Base-by-base conservation (phyloP, 129 eudicot genomes). In the Tagetes erecta region DNA sequence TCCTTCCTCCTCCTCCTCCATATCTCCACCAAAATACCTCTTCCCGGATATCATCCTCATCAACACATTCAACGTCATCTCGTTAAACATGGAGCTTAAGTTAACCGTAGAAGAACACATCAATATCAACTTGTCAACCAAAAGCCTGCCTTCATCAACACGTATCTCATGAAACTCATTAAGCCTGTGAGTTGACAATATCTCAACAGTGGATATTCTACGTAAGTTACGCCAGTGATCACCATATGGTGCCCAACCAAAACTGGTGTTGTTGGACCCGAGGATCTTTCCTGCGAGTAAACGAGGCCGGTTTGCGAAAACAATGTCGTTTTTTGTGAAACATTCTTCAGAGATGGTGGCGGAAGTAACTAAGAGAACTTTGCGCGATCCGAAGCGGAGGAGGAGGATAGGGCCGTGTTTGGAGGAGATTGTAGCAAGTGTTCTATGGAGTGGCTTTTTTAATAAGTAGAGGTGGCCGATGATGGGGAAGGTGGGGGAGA, bases 21-120 rank as follows among this genome's bases (percentile, higher is more conserved):
- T 80, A 4, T 68, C 71, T 5, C 72, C 76, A 0, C 75, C 84
- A 12, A 41, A 64, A 55, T 78, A 89, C 75, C 84, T 74, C 74
- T 89, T 89, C 44, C 89, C 91, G 0, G 84, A 74, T 8, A 84
- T 82, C 89, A 86, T 89, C 71, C 84, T 80, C 52, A 83, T 89
- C 81, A 89, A 50, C 3, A 84, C 60, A 31, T 86, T 89, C 71
- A 86, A 44, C 39, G 74, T 74, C 62, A 81, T 27, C 75, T 82
- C 84, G 3, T 67, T 67, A 1, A 89, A 83, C 14, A 57, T 50
- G 56, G 80, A 51, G 12, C 59, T 82, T 11, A 86, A 58, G 27
- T 82, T 67, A 58, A 85, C 72, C 5, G 59, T 46, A 31, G 49
- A 60, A 1, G 60, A 42, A 42, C 14, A 49, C 6, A 65, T 60